phyloP scores from a whole-genome alignment of 805 yeast species.

The Candida gorgasii region DNA sequence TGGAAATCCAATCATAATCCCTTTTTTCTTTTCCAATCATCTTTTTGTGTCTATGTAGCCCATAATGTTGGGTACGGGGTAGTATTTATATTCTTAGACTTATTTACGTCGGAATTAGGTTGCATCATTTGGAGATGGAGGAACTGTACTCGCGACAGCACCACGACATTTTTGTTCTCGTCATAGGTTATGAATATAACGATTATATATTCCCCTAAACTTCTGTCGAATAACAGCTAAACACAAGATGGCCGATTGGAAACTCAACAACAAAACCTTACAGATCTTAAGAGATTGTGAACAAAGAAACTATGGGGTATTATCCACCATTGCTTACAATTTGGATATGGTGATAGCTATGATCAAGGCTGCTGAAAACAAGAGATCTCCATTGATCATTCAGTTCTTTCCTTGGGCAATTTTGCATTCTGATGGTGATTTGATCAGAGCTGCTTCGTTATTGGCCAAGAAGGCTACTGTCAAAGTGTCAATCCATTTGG shows the following conservation, averaged over 20 bases:
- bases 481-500: constrained; percentile 36
- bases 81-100: neutral
- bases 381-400: constrained; percentile 32
- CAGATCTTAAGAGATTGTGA: constrained; percentile 31
- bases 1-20: constrained; percentile 9
- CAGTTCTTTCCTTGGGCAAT: constrained; percentile 41
- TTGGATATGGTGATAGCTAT: constrained; percentile 34
- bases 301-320: constrained; percentile 29
- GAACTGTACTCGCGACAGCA: neutral
- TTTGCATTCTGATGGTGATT: constrained; percentile 29
- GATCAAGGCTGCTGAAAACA: constrained; percentile 34
- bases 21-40: constrained; percentile 15
- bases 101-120: neutral
- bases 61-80: neutral
- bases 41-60: neutral
- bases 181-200: too few species aligned
- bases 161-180: neutral
- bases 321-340: constrained; percentile 35
- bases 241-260: constrained; percentile 9
- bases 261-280: constrained; percentile 20
- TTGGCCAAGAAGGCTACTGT: constrained; percentile 30
- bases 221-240: too few species aligned
- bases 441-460: constrained; percentile 24
- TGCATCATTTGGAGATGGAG: neutral
- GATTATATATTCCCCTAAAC: too few species aligned